phyloP scores from a whole-genome alignment of 1,139 yeast genomes.

The Kodamaea anthophila region DNA sequence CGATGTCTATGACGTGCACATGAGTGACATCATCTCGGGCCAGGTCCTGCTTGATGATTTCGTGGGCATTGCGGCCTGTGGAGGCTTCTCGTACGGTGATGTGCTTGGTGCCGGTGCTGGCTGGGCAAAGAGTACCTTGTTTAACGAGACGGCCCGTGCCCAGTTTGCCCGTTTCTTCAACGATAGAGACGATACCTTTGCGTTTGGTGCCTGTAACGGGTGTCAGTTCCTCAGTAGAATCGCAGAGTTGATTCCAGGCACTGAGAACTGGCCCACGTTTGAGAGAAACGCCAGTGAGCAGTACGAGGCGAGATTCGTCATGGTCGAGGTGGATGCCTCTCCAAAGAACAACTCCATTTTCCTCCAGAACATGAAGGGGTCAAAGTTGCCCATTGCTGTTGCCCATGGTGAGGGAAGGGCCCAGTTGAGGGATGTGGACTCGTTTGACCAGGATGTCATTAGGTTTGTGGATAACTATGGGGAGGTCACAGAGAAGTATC shows the following conservation, averaged over 20 bases:
- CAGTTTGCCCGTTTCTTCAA: conserved; percentile 80
- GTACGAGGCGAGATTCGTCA: conserved; percentile 91
- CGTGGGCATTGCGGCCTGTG: conserved; percentile 96
- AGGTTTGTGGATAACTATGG: conserved; percentile 92
- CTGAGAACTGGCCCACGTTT: conserved; percentile 94
- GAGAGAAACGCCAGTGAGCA: conserved; percentile 91
- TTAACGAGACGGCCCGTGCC: conserved; percentile 67
- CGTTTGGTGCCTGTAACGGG: conserved; percentile 99
- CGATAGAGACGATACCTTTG: conserved; percentile 85
- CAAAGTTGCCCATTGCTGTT: conserved; percentile 90
- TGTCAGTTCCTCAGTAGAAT: conserved; percentile 93
- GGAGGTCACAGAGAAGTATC: conserved; percentile 70
- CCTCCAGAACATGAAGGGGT: conserved; percentile 85
- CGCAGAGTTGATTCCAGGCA: conserved; percentile 86
- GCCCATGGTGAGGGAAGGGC: conserved; percentile 99
- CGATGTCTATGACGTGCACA: conserved; percentile 88
- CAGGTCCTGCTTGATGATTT: conserved; percentile 69
- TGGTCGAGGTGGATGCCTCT: conserved; percentile 67
- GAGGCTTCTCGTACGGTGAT: conserved; percentile 99
- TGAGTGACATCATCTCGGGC: conserved; percentile 85
- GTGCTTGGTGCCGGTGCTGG: conserved; percentile 99
- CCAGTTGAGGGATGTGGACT: conserved; percentile 46
- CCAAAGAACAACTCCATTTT: conserved; percentile 59
- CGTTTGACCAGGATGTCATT: conserved; percentile 48
- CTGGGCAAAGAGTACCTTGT: conserved; percentile 97